Evolutionary conservation across 495 filamentous ascomycete genomes (phyloP).

Genomic region (Tetracladium marchalianum): DNA sequence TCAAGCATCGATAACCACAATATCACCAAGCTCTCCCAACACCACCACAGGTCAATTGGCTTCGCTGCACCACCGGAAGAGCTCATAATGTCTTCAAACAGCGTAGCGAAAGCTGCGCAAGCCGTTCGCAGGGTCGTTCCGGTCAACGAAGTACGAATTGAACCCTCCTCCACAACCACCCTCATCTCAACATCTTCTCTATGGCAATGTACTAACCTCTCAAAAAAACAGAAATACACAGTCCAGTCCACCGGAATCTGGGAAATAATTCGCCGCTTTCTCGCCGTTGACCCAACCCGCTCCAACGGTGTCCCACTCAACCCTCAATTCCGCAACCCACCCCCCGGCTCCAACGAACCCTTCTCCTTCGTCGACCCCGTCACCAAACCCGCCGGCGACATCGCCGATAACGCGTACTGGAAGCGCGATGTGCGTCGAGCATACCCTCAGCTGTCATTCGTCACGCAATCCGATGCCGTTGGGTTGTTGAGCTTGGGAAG

Average conservation of each 20-base stretch:
- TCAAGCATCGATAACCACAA: neutral
- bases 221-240: constrained; percentile 76
- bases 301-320: constrained; percentile 89
- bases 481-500: constrained; percentile 79
- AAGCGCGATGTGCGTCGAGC: constrained; percentile 80
- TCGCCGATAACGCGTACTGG: constrained; percentile 98
- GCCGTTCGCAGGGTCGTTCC: constrained; percentile 33
- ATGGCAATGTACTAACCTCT: neutral
- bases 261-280: constrained; percentile 65
- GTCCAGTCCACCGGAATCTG: constrained; percentile 85
- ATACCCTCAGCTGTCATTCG: constrained; percentile 74
- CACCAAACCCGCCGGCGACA: constrained; percentile 82
- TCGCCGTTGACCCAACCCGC: constrained; percentile 80
- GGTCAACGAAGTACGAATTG: constrained; percentile 32
- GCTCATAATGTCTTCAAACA: constrained; percentile 43
- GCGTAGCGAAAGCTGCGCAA: constrained; percentile 39
- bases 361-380: constrained; percentile 78
- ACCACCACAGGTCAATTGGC: constrained; percentile 16
- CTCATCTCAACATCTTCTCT: neutral
- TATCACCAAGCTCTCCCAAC: neutral
- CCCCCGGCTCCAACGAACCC: constrained; percentile 73
- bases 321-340: constrained; percentile 80
- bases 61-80: constrained; percentile 2
- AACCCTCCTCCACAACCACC: neutral
- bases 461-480: constrained; percentile 78